These are phyloP conservation scores for Myrmaecium sp. DNA, from an alignment of 2,329 filamentous ascomycete species.

Conservation along the genomic window DNA sequence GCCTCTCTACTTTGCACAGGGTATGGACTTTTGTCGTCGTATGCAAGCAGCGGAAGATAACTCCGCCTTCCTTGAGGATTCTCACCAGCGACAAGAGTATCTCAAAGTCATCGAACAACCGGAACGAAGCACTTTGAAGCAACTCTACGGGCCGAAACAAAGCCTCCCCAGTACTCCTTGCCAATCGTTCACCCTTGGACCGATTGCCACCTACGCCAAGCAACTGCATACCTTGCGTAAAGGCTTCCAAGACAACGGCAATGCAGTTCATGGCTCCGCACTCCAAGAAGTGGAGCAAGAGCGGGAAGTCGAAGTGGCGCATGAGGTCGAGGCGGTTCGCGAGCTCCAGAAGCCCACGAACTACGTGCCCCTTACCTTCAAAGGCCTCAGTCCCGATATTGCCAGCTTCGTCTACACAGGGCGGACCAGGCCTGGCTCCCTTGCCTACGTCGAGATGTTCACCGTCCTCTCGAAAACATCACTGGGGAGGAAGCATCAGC, in stretches of 20 bases:
- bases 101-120: conserved; percentile 30
- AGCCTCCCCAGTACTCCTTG: conserved; percentile 5
- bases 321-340: conserved; percentile 40
- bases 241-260: conserved; percentile 26
- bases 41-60: conserved; percentile 31
- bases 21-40: conserved; percentile 41
- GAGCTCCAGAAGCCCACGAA: conserved; percentile 32
- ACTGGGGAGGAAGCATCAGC: conserved; percentile 18
- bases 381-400: conserved; percentile 32
- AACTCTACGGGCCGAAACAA: conserved; percentile 36
- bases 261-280: conserved; percentile 30
- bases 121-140: conserved; percentile 39
- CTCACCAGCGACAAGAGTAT: conserved; percentile 21
- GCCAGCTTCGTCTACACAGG: conserved; percentile 30
- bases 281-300: conserved; percentile 43
- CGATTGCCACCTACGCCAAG: conserved; percentile 16
- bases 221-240: conserved; percentile 19
- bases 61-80: conserved; percentile 23
- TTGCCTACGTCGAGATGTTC: conserved; percentile 27
- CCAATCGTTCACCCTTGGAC: neutral
- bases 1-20: conserved; percentile 42
- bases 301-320: conserved; percentile 40
- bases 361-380: conserved; percentile 25
- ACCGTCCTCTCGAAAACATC: conserved; percentile 22
- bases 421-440: conserved; percentile 18